Percentiles rank a stretch among this genome's conserved stretches.
Evolutionary conservation across 2,329 filamentous ascomycete genomes (phyloP).

Genomic region (Aspergillus sp.): DNA sequence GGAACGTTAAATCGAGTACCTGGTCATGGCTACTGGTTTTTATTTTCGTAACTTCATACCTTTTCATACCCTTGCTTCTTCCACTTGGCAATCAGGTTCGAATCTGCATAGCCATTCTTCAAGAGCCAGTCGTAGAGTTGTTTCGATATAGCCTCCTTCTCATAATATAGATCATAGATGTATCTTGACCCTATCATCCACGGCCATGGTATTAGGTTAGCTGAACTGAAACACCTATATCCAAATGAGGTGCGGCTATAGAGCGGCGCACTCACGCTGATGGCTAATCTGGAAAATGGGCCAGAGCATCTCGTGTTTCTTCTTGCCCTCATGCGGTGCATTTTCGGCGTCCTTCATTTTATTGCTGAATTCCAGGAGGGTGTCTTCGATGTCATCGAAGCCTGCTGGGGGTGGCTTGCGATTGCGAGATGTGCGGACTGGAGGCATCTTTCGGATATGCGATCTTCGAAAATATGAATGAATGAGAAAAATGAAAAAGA

Average conservation of each 20-base stretch:
- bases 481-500: not conserved
- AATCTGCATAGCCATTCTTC: conserved; percentile 95
- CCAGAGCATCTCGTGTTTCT: conserved; percentile 93
- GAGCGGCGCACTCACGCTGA: conserved; percentile 63
- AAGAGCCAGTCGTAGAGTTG: conserved; percentile 92
- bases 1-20: not conserved
- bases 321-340: conserved; percentile 72
- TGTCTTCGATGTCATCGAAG: conserved; percentile 69
- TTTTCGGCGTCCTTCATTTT: conserved; percentile 83
- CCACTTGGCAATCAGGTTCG: conserved; percentile 97
- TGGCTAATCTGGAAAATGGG: conserved; percentile 97
- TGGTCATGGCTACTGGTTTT: not conserved
- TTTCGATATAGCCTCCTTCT: conserved; percentile 93
- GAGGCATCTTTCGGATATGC: conserved; percentile 52
- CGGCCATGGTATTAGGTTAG: not conserved
- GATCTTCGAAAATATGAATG: not conserved
- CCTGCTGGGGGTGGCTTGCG: conserved; percentile 65
- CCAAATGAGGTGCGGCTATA: not conserved
- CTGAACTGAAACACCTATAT: not conserved
- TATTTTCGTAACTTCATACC: conserved; percentile 48
- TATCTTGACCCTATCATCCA: conserved; percentile 65
- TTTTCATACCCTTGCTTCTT: conserved; percentile 99
- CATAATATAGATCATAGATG: conserved; percentile 96
- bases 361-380: conserved; percentile 65
- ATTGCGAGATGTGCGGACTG: conserved; percentile 59